Evolutionary conservation across 139 green algal genomes (phyloP).

Genomic region (Micractinium conductrix): DNA sequence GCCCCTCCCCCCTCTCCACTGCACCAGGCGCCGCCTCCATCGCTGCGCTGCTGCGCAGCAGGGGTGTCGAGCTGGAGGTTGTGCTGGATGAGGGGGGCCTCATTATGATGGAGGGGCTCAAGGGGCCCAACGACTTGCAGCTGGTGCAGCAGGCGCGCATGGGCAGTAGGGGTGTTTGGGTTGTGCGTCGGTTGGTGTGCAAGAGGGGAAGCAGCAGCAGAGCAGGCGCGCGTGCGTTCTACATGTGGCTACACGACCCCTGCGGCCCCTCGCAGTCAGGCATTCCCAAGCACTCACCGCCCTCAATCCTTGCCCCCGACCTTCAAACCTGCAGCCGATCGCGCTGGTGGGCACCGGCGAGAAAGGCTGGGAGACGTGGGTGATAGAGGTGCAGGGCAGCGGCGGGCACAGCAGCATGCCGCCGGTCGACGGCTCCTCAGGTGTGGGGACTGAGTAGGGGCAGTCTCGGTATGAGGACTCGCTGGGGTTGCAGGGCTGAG

Average conservation of each 20-base stretch:
- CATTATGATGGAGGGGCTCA: constrained; percentile 55
- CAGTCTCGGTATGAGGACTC: too few species aligned
- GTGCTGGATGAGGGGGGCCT: constrained; percentile 72
- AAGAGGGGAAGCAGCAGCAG: too few species aligned
- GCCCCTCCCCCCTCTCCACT: background rate
- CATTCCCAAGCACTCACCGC: too few species aligned
- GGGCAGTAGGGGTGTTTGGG: too few species aligned
- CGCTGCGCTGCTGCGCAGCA: constrained; percentile 44
- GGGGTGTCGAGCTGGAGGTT: constrained; percentile 52
- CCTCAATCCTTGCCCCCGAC: too few species aligned
- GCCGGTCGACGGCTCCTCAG: constrained; percentile 50
- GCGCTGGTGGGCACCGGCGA: constrained; percentile 72
- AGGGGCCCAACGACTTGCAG: background rate
- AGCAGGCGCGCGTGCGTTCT: too few species aligned
- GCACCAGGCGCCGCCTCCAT: constrained; percentile 36
- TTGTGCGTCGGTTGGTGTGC: too few species aligned
- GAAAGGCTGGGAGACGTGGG: constrained; percentile 54
- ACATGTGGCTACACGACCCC: too few species aligned
- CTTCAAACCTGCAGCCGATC: constrained; percentile 51
- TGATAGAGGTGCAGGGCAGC: constrained; percentile 43
- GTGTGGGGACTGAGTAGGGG: too few species aligned
- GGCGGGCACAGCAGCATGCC: constrained; percentile 78
- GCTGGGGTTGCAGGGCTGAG: too few species aligned
- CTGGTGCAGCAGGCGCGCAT: too few species aligned
- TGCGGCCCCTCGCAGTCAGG: too few species aligned